Evolutionary conservation across 1,284 basidiomycete species (phyloP), one percentile per base, ranked within the genome.

Genomic region (Cerioporus squamosus): DNA sequence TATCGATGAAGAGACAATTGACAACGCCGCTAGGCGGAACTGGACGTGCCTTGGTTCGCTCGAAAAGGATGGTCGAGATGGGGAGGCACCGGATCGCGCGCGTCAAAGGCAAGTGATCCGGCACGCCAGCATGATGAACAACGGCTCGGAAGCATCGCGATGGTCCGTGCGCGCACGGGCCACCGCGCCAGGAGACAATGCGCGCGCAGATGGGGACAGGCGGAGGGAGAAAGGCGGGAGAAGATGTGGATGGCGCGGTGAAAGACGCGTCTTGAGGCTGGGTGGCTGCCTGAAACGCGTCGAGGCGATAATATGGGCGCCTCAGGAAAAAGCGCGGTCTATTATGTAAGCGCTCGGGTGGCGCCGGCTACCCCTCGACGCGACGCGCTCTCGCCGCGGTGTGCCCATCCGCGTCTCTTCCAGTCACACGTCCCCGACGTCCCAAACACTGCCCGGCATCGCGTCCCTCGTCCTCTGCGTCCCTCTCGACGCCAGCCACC

Each of bases 381-480:
- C 63, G 63, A 64, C 63, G 63, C 63, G 63, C 63, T 64, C 63
- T 64, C 60, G 62, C 62, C 59, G 62, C 62, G 60, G 60, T 60
- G 53, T 58, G 53, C 53, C 59, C 60, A 60, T 61, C 62, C 62
- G 62, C 60, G 62, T 64, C 62, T 64, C 62, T 62, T 53, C 55
- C 63, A 45, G 60, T 64, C 63, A 64, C 63, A 64, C 63, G 63
- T 64, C 60, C 60, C 63, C 63, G 60, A 64, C 63, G 62, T 47
- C 55, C 46, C 62, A 61, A 59, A 57, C 55, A 59, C 51, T 49
- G 55, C 45, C 55, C 57, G 36, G 45, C 54, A 49, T 57, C 62
- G 62, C 60, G 62, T 64, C 60, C 52, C 18, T 51, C 57, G 55
- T 56, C 48, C 53, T 20, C 53, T 36, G 17, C 48, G 49, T 17